phyloP scores from a whole-genome alignment of 2,329 filamentous ascomycete genomes.

The Ascochyta viciae-villosae region DNA sequence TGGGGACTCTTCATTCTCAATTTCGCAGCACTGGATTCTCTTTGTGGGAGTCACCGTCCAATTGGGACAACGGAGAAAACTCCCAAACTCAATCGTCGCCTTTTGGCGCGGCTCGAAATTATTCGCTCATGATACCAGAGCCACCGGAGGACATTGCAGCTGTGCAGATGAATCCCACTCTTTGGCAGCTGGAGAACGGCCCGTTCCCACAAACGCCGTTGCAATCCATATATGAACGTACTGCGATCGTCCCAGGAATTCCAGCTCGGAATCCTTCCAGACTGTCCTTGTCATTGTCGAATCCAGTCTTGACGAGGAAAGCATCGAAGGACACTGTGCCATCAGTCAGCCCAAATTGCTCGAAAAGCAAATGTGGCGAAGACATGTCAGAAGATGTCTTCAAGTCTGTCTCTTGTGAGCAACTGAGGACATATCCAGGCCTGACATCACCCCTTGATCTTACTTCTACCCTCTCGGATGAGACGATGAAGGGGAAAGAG shows the following conservation, averaged over 20 bases:
- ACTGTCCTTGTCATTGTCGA: constrained; percentile 22
- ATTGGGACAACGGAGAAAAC: constrained; percentile 28
- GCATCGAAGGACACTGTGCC: neutral
- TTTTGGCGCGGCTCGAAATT: constrained; percentile 12
- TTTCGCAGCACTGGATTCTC: constrained; percentile 7
- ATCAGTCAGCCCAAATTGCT: constrained; percentile 1
- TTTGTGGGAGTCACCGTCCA: constrained; percentile 39
- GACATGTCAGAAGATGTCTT: neutral
- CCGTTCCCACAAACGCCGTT: constrained; percentile 23
- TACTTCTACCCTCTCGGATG: constrained; percentile 23
- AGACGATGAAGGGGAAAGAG: constrained; percentile 32
- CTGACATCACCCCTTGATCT: constrained; percentile 3
- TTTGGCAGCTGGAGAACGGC: constrained; percentile 13
- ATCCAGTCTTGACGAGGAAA: neutral
- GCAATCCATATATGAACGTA: constrained; percentile 29
- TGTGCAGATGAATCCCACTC: constrained; percentile 18
- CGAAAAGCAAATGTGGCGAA: neutral
- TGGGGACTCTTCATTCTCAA: neutral
- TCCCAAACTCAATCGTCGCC: neutral
- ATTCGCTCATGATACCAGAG: constrained; percentile 41
- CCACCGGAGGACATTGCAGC: constrained; percentile 31
- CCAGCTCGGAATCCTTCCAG: constrained; percentile 31
- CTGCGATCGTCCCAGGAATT: constrained; percentile 12
- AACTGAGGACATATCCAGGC: neutral
- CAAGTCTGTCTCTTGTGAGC: neutral